A percentile compares a stretch with the other conserved stretches of the same genome.
Conservation (phyloP, 1,284 basidiomycete species). For the Malassezia cuniculi region DNA sequence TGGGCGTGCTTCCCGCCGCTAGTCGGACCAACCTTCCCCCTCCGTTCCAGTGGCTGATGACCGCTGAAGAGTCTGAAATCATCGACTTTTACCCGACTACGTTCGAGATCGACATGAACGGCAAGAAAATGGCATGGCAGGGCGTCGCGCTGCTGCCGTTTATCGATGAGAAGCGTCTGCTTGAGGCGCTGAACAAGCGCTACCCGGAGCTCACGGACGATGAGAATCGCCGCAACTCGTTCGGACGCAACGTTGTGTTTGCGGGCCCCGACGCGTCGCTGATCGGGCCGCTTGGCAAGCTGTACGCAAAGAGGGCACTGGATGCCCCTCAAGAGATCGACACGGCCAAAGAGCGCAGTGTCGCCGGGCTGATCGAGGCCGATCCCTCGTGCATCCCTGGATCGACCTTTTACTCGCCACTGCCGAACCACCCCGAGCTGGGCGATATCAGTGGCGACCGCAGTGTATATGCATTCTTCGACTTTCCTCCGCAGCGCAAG, state of each 20-base stretch:
- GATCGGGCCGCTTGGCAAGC: conserved; percentile 65
- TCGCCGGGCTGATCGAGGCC: conserved; percentile 65
- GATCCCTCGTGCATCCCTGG: conserved; percentile 83
- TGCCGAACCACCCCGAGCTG: conserved; percentile 44
- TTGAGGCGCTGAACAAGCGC: conserved; percentile 61
- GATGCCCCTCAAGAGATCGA: conserved; percentile 52
- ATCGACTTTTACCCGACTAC: conserved; percentile 87
- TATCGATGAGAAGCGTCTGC: conserved; percentile 66
- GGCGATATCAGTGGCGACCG: conserved; percentile 74
- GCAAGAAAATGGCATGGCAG: conserved; percentile 99
- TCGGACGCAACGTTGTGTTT: conserved; percentile 74
- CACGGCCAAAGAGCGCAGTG: conserved; percentile 58
- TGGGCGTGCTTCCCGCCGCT: conserved; percentile 93
- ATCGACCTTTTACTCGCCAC: conserved; percentile 71
- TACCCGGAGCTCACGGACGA: conserved; percentile 66
- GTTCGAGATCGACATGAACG: conserved; percentile 98
- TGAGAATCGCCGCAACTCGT: conserved; percentile 68
- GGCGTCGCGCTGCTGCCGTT: conserved; percentile 92
- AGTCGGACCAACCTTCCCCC: conserved; percentile 75
- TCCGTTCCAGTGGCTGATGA: conserved; percentile 80
- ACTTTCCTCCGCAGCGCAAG: conserved; percentile 70
- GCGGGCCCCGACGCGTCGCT: conserved; percentile 71
- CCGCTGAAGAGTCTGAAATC: conserved; percentile 72
- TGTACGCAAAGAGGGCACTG: conserved; percentile 74
- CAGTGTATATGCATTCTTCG: conserved; percentile 73